A percentile compares a stretch with the other conserved stretches of the same genome.
These are phyloP conservation scores for Myriangium duriaei DNA, from an alignment of 2,329 filamentous ascomycete species.

Conservation along the genomic window DNA sequence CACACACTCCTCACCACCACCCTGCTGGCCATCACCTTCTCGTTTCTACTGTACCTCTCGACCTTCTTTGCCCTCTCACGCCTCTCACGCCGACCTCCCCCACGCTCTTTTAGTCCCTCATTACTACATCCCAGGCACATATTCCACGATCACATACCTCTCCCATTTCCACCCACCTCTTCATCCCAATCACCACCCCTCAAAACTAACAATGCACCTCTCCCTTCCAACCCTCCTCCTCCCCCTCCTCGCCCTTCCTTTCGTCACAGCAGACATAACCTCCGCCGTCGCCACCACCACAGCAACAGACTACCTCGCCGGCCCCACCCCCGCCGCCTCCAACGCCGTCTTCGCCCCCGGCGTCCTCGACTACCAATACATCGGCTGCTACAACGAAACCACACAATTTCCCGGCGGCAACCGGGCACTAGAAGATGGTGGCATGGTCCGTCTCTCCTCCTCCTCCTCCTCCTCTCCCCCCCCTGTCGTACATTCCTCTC, in stretches of 20 bases:
- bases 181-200: no score
- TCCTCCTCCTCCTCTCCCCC: neutral
- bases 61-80: no score
- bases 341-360: conserved; percentile 12
- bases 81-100: no score
- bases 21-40: no score
- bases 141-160: no score
- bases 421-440: conserved; percentile 36
- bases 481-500: neutral
- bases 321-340: conserved; percentile 18
- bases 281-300: conserved; percentile 18
- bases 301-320: conserved; percentile 16
- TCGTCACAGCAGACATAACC: conserved; percentile 15
- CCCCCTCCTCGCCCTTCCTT: conserved; percentile 11
- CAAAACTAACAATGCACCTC: no score
- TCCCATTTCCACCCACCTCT: no score
- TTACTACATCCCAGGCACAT: no score
- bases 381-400: conserved; percentile 50
- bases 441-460: conserved; percentile 26
- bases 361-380: conserved; percentile 33
- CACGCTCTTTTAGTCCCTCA: no score
- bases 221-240: conserved; percentile 7
- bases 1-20: no score
- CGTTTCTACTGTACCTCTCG: no score
- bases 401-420: conserved; percentile 27